These are phyloP conservation scores for Globisporangium nagaii DNA, from an alignment of 352 stramenopile species.

Conservation along the genomic window DNA sequence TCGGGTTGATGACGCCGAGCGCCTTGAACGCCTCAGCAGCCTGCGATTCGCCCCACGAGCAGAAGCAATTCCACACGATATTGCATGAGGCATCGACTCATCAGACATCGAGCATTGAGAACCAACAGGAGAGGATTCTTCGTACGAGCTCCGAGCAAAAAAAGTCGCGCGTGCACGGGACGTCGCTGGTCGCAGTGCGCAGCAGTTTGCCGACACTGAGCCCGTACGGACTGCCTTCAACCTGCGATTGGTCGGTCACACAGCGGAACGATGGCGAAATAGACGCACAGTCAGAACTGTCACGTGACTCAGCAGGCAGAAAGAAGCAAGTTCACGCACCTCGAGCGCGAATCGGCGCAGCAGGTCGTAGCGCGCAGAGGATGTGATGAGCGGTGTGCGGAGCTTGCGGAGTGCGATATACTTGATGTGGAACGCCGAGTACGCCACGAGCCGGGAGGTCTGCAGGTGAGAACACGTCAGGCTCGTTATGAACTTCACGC, in stretches of 20 bases:
- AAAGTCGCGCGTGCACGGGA: constrained; percentile 20
- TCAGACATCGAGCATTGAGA: not conserved
- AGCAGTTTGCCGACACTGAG: constrained; percentile 49
- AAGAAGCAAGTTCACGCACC: constrained; percentile 1
- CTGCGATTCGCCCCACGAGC: too few species aligned
- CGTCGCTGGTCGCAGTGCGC: constrained; percentile 13
- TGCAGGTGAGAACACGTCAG: too few species aligned
- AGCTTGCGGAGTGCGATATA: constrained; percentile 46
- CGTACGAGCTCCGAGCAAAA: constrained; percentile 70
- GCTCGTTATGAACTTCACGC: too few species aligned
- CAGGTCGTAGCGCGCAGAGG: constrained; percentile 35
- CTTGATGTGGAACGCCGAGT: constrained; percentile 40
- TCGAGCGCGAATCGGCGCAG: constrained; percentile 35
- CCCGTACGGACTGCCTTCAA: constrained; percentile 43
- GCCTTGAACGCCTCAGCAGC: constrained; percentile 50
- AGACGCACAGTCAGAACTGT: too few species aligned
- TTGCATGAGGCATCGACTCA: not conserved
- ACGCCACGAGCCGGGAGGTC: constrained; percentile 26
- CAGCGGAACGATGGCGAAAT: too few species aligned
- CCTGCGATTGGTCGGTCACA: constrained; percentile 19
- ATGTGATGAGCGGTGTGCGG: constrained; percentile 41
- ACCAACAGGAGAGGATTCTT: not conserved
- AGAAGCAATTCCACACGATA: too few species aligned
- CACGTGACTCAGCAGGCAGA: not conserved
- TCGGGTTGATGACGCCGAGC: constrained; percentile 35